A percentile compares a stretch with the other conserved stretches of the same genome.
Conservation (phyloP, 148 eudicot genomes). For the Amaranthus cruentus region DNA sequence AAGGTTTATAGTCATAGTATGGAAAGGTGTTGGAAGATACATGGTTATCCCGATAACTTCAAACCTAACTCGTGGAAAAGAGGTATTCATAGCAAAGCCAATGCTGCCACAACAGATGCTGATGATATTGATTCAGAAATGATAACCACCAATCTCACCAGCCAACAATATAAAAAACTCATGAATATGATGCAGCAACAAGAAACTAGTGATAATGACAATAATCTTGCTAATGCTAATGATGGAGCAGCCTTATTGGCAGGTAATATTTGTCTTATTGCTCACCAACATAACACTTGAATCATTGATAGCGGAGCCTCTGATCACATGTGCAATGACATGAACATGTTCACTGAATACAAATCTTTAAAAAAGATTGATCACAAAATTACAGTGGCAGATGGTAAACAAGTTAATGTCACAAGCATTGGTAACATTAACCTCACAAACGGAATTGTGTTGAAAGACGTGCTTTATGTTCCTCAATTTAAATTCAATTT, state of each 20-base stretch:
- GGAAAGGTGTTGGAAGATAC: not conserved
- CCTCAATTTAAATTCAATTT: not conserved
- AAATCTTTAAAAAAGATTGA: not conserved
- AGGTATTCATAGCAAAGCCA: not conserved
- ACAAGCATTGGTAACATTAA: not conserved
- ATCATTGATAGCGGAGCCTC: slow-evolving; percentile 3
- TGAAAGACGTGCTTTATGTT: not conserved
- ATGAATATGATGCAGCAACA: not conserved
- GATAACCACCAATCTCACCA: not conserved
- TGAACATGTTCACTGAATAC: not conserved
- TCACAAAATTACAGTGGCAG: not conserved
- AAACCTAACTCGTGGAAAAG: not conserved
- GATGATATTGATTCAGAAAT: not conserved
- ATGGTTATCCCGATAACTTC: not conserved
- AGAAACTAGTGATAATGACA: not conserved
- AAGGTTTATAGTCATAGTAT: not conserved
- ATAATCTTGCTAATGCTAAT: not conserved
- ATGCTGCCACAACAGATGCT: not conserved
- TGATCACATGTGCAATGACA: not conserved
- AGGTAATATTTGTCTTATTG: not conserved
- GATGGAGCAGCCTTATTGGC: not conserved
- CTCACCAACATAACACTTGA: not conserved
- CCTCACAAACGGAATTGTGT: not conserved
- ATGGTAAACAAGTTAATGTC: not conserved
- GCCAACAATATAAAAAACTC: not conserved